Evolutionary conservation across 768 basidiomycete genomes (phyloP).

Genomic region (Agaricus sinodeliciosus): DNA sequence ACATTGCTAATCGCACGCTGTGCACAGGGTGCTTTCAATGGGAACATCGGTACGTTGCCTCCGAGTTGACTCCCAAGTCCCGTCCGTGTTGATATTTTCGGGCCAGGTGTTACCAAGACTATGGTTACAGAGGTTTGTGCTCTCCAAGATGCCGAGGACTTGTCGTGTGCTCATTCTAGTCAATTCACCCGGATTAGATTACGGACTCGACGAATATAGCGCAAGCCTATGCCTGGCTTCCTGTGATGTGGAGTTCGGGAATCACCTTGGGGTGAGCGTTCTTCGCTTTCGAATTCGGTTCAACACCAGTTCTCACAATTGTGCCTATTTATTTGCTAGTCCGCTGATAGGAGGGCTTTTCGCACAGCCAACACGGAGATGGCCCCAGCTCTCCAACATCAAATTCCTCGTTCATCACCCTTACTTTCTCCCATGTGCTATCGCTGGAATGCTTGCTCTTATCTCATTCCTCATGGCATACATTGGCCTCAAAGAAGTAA

Average conservation of each 20-base stretch:
- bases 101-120: conserved; percentile 27
- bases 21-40: conserved; percentile 26
- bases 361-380: conserved; percentile 21
- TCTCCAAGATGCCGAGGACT: not conserved
- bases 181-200: conserved; percentile 12
- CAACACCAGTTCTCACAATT: not conserved
- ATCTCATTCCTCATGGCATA: conserved; percentile 16
- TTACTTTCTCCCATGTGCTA: conserved; percentile 30
- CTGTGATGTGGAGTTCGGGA: conserved; percentile 21
- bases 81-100: not conserved
- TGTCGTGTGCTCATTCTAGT: not conserved
- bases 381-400: conserved; percentile 20
- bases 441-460: conserved; percentile 18
- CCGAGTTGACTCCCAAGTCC: not conserved
- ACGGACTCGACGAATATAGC: conserved; percentile 23
- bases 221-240: conserved; percentile 18
- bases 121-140: conserved; percentile 27
- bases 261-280: conserved; percentile 16
- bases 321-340: conserved; percentile 6
- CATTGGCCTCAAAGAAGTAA: conserved; percentile 23
- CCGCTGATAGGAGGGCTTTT: conserved; percentile 28
- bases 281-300: not conserved
- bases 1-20: conserved; percentile 18
- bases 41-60: conserved; percentile 20
- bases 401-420: conserved; percentile 23